phyloP scores from a whole-genome alignment of 148 eudicot species.

The Beta vulgaris region DNA sequence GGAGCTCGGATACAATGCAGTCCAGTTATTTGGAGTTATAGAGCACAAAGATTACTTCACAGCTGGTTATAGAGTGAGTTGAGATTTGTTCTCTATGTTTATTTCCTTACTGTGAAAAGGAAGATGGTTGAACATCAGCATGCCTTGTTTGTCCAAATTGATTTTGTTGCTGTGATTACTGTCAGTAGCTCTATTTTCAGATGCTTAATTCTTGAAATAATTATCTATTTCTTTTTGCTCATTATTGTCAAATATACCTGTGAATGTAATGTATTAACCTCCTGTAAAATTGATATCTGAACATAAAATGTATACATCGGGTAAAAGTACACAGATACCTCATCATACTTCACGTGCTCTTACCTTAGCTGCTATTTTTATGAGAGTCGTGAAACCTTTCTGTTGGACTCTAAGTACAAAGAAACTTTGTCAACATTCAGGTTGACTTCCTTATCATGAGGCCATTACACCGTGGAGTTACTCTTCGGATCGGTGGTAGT shows the following conservation, averaged over 20 bases:
- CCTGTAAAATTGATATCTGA: not conserved
- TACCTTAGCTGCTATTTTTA: not conserved
- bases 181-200: constrained; percentile 7
- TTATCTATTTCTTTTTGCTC: not conserved
- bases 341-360: constrained; percentile 8
- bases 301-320: not conserved
- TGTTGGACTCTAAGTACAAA: not conserved
- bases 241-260: constrained; percentile 1
- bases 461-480: not conserved
- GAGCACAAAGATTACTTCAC: constrained; percentile 98
- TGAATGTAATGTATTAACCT: not conserved
- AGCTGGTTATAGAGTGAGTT: constrained; percentile 92
- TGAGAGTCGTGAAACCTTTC: not conserved
- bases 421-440: not conserved
- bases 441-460: not conserved
- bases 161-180: not conserved
- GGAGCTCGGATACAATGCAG: constrained; percentile 87
- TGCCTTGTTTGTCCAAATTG: not conserved
- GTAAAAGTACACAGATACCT: not conserved
- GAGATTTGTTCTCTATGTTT: constrained; percentile 10
- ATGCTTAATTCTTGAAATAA: not conserved
- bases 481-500: not conserved
- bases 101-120: not conserved
- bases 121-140: not conserved
- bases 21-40: constrained; percentile 84